Percentiles rank a stretch among this genome's conserved stretches.
phyloP scores from a whole-genome alignment of 768 basidiomycete genomes.

The Zangia roseola region DNA sequence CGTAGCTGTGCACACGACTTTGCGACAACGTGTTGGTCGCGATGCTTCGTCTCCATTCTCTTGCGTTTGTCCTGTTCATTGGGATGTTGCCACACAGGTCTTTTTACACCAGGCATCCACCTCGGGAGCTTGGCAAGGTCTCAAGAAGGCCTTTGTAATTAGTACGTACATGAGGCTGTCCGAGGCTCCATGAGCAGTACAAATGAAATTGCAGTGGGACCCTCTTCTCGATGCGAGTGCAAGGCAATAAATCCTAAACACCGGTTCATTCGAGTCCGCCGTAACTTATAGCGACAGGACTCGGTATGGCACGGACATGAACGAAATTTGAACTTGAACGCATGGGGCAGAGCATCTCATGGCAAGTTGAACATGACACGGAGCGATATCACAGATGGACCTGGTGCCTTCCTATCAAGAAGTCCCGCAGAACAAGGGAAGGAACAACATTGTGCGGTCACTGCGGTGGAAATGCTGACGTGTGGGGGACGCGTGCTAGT shows the following conservation, averaged over 20 bases:
- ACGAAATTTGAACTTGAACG: background rate
- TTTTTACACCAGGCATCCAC: background rate
- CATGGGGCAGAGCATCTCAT: background rate
- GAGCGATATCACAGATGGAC: slow-evolving; percentile 4
- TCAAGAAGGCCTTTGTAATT: too few relatives aligned
- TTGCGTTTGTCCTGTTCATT: background rate
- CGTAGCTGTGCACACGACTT: slow-evolving; percentile 6
- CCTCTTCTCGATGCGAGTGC: too few relatives aligned
- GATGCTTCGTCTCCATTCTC: slow-evolving; percentile 16
- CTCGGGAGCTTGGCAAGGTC: slow-evolving; percentile 9
- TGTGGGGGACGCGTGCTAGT: slow-evolving; percentile 29
- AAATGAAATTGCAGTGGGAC: too few relatives aligned
- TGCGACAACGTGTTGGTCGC: slow-evolving; percentile 24
- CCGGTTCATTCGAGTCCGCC: background rate
- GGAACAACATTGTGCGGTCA: too few relatives aligned
- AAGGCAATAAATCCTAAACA: background rate
- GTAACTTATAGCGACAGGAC: background rate
- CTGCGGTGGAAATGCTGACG: slow-evolving; percentile 1
- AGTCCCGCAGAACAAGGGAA: too few relatives aligned
- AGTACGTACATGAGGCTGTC: slow-evolving; percentile 9
- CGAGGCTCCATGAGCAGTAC: slow-evolving; percentile 9
- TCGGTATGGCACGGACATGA: slow-evolving; percentile 5
- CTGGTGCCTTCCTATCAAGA: background rate
- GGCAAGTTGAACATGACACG: background rate
- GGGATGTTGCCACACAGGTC: slow-evolving; percentile 4